These are phyloP conservation scores for Penicillium pulvis DNA, from an alignment of 495 filamentous ascomycete genomes.

Conservation along the genomic window DNA sequence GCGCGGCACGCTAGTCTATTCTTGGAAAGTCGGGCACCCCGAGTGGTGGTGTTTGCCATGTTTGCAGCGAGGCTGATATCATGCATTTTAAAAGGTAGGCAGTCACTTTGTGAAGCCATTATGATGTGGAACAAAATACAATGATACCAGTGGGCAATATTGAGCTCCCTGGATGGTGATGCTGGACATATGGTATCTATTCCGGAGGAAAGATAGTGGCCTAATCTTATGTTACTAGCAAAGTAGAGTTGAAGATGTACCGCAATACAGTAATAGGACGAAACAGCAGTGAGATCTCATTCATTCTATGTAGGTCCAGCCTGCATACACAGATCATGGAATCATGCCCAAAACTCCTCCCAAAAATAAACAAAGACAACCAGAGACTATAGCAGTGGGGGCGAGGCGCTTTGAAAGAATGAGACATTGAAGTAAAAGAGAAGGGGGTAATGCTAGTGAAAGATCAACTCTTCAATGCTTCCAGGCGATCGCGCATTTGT, in stretches of 20 bases:
- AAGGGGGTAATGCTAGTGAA: background rate
- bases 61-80: conserved; percentile 18
- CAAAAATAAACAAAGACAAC: conserved; percentile 11
- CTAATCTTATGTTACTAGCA: background rate
- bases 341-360: conserved; percentile 21
- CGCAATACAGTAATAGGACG: background rate
- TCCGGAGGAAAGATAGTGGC: background rate
- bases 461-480: conserved; percentile 83
- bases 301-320: conserved; percentile 27
- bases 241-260: background rate
- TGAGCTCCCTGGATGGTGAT: too few species aligned
- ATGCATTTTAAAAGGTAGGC: background rate
- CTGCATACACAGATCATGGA: conserved; percentile 19
- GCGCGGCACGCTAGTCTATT: conserved; percentile 8
- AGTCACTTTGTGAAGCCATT: too few species aligned
- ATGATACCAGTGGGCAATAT: too few species aligned
- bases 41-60: conserved; percentile 12
- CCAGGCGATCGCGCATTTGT: conserved; percentile 89
- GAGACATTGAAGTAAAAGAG: background rate
- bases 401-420: background rate
- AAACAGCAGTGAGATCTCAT: conserved; percentile 3
- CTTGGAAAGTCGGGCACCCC: conserved; percentile 17
- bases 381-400: background rate
- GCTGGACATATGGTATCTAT: too few species aligned
- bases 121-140: too few species aligned